These are phyloP conservation scores for Coprinellus micaceus DNA, from an alignment of 768 basidiomycete genomes.

Conservation along the genomic window DNA sequence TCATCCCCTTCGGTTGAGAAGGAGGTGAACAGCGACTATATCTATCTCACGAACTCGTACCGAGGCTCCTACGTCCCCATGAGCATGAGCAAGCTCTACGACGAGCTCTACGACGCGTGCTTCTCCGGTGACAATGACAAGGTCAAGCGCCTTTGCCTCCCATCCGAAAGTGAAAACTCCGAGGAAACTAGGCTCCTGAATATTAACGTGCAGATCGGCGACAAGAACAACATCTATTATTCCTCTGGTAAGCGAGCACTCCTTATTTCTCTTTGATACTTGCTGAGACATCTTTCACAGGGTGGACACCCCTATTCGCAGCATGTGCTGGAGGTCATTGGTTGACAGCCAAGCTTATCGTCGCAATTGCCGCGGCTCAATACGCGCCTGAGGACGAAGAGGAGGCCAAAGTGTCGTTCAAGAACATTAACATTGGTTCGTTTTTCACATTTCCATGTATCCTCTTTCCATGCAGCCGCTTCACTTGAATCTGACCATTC, in stretches of 20 bases:
- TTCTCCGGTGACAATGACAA: slow-evolving; percentile 48
- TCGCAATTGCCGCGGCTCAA: slow-evolving; percentile 55
- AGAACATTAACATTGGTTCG: slow-evolving; percentile 33
- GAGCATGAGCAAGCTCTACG: slow-evolving; percentile 38
- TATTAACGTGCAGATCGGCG: slow-evolving; percentile 36
- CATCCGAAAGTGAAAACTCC: slow-evolving; percentile 27
- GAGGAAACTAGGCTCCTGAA: slow-evolving; percentile 32
- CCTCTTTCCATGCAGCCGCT: too few species aligned
- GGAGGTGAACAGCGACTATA: slow-evolving; percentile 6
- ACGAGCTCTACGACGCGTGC: slow-evolving; percentile 56
- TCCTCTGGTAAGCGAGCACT: slow-evolving; percentile 19
- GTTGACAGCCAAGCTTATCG: slow-evolving; percentile 55
- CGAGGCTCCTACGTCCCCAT: slow-evolving; percentile 28
- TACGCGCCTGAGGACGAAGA: slow-evolving; percentile 34
- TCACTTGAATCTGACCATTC: too few species aligned
- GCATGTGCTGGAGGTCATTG: slow-evolving; percentile 49
- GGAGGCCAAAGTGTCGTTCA: slow-evolving; percentile 31
- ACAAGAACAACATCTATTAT: slow-evolving; percentile 14
- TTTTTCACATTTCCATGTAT: not conserved
- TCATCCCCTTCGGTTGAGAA: not conserved
- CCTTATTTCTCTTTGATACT: not conserved
- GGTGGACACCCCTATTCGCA: slow-evolving; percentile 46
- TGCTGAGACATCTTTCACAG: slow-evolving; percentile 20
- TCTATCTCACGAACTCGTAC: slow-evolving; percentile 15
- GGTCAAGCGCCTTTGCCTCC: slow-evolving; percentile 52